Evolutionary conservation across 352 stramenopile genomes (phyloP), one percentile per base, ranked within the genome.

Genomic region (Phytophthora parvispora): DNA sequence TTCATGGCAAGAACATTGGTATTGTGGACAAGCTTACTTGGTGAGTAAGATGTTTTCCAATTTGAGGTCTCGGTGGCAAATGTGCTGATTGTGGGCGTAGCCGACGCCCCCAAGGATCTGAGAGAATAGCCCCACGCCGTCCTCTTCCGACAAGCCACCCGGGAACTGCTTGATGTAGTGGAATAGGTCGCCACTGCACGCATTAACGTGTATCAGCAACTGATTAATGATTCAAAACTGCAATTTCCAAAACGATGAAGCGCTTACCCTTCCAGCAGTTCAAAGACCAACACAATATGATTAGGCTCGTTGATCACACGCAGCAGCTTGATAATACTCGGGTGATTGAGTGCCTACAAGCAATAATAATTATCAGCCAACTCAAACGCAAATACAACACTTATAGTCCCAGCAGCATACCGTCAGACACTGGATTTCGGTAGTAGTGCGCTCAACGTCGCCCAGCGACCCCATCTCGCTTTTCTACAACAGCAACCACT

Each of bases 31-130:
- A 51, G 62, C 81, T 47, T 77, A 93, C 81, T 86, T 91, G 69
- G 86, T 81, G 9, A 96, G 76, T 54, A 96, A 60, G 27, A 97
- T 95, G 68, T 97, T 97, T 69, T 96, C 89, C 25, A 97, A 78
- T 45, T 97, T 97, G 61, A 97, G 81, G 45, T 97, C 90, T 51
- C 90, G 85, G 59, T 97, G 90, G 59, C 89, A 96, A 73, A 97
- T 97, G 61, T 97, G 90, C 62, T 97, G 89, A 64, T 97, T 97
- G 73, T 97, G 87, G 6, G 90, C 90, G 60, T 97, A 97, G 24
- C 85, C 82, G 18, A 97, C 83, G 31, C 88, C 90, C 1, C 80
- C 68, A 24, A 97, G 54, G 38, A 97, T 91, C 67, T 97, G 88
- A 10, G 83, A 83, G 61, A 96, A 94, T 27, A 93, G 36, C 10